Percentiles rank a stretch among this genome's conserved stretches.
Evolutionary conservation across 345 rosid species (phyloP).

Genomic region (Dimocarpus longan): DNA sequence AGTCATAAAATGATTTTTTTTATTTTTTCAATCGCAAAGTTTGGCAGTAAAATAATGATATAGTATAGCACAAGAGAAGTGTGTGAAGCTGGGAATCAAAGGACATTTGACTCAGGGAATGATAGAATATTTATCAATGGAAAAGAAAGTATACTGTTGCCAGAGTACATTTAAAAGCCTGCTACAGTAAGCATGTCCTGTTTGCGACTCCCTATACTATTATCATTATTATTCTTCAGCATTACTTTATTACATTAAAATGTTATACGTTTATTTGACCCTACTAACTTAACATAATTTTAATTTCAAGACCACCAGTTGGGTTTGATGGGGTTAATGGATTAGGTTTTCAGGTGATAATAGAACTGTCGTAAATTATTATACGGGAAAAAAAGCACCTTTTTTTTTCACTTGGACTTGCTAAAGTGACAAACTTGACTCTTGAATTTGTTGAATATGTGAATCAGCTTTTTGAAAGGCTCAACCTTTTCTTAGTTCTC

Average conservation of each 20-base stretch:
- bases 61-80: conserved; percentile 22
- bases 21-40: not conserved
- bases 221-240: conserved; percentile 6
- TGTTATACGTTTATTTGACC: conserved; percentile 14
- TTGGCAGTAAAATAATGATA: not conserved
- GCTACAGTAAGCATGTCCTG: conserved; percentile 18
- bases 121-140: conserved; percentile 36
- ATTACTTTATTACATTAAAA: not conserved
- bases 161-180: conserved; percentile 36
- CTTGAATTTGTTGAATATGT: conserved; percentile 35
- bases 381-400: not conserved
- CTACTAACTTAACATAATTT: not conserved
- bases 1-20: no score
- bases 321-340: conserved; percentile 31
- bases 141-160: conserved; percentile 13
- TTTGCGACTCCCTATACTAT: conserved; percentile 24
- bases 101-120: conserved; percentile 50
- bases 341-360: conserved; percentile 25
- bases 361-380: not conserved
- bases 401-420: not conserved
- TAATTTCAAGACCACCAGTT: conserved; percentile 27
- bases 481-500: conserved; percentile 30
- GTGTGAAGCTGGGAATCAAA: conserved; percentile 36
- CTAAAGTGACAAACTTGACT: conserved; percentile 36
- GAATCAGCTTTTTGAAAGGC: conserved; percentile 37